Conservation (phyloP, 1,284 basidiomycete genomes). For the Irpex lacteus region DNA sequence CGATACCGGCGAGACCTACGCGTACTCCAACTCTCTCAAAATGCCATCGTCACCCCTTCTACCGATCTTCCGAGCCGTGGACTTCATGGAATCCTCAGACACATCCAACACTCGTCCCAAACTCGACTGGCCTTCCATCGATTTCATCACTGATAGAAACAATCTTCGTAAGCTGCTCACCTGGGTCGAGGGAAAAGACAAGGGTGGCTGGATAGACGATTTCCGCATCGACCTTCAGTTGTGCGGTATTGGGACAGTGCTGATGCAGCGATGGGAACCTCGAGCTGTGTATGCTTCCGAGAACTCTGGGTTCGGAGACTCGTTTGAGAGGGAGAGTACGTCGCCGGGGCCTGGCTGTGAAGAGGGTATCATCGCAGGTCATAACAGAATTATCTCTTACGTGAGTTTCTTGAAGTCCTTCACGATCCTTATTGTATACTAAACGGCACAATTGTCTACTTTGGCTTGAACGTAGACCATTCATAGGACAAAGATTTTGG, state of each 20-base stretch:
- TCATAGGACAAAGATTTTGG: slow-evolving; percentile 45
- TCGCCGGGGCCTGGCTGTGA: slow-evolving; percentile 11
- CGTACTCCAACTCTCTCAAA: slow-evolving; percentile 51
- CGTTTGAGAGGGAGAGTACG: slow-evolving; percentile 15
- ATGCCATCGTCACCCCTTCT: slow-evolving; percentile 40
- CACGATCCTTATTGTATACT: neutral
- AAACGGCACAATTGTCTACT: neutral
- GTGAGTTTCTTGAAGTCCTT: slow-evolving; percentile 3
- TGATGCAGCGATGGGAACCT: slow-evolving; percentile 50
- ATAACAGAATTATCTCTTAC: slow-evolving; percentile 17
- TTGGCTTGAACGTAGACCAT: slow-evolving; percentile 33
- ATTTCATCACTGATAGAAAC: slow-evolving; percentile 60
- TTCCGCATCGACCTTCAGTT: slow-evolving; percentile 60
- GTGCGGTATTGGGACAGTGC: slow-evolving; percentile 46
- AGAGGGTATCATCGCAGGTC: slow-evolving; percentile 6
- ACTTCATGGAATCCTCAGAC: slow-evolving; percentile 31
- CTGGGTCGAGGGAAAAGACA: slow-evolving; percentile 33
- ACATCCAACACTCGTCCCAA: slow-evolving; percentile 13
- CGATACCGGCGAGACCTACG: slow-evolving; percentile 41
- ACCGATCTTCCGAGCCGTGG: slow-evolving; percentile 50
- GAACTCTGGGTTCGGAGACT: slow-evolving; percentile 12
- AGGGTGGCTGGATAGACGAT: slow-evolving; percentile 22
- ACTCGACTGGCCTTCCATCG: slow-evolving; percentile 46
- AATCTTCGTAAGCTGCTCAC: slow-evolving; percentile 52
- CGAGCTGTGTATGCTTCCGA: neutral